These are phyloP conservation scores for Cordyceps militaris DNA, from an alignment of 2,329 filamentous ascomycete species.

Conservation along the genomic window DNA sequence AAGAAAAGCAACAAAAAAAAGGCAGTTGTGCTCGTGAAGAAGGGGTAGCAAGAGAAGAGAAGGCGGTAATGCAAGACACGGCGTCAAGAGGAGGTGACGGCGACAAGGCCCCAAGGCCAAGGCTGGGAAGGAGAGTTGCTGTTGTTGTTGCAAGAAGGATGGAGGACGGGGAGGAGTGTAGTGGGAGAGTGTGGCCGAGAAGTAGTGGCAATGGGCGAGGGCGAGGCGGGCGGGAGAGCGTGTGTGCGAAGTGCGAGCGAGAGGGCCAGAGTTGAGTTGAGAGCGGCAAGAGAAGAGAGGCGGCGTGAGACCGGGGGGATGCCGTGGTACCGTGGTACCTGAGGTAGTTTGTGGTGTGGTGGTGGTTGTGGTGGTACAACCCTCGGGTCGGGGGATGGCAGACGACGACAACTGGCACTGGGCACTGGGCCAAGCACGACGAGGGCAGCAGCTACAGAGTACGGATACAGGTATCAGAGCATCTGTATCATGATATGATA, in stretches of 20 bases:
- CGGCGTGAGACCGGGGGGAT: slow-evolving; percentile 4
- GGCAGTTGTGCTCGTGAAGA: background rate
- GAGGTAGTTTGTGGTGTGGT: slow-evolving; percentile 3
- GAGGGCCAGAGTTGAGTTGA: background rate
- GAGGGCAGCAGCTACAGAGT: too few relatives aligned
- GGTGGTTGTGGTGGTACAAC: slow-evolving; percentile 3
- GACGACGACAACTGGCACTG: too few relatives aligned
- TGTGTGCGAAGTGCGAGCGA: background rate
- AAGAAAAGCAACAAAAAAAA: slow-evolving; percentile 9
- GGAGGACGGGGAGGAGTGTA: background rate
- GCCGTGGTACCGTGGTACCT: background rate
- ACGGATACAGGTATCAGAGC: too few relatives aligned
- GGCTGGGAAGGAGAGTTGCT: background rate
- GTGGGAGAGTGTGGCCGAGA: background rate
- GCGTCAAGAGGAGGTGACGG: background rate
- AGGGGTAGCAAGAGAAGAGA: background rate
- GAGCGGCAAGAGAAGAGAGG: background rate
- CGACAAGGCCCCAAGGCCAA: background rate
- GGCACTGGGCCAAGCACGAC: too few relatives aligned
- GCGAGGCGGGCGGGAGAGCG: background rate
- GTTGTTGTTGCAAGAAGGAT: background rate
- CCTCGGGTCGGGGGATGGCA: background rate
- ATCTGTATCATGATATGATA: too few relatives aligned
- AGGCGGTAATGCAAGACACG: background rate
- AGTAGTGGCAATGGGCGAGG: background rate